Conservation (phyloP, 2,329 filamentous ascomycete species). For the Pestalotiopsis fici region DNA sequence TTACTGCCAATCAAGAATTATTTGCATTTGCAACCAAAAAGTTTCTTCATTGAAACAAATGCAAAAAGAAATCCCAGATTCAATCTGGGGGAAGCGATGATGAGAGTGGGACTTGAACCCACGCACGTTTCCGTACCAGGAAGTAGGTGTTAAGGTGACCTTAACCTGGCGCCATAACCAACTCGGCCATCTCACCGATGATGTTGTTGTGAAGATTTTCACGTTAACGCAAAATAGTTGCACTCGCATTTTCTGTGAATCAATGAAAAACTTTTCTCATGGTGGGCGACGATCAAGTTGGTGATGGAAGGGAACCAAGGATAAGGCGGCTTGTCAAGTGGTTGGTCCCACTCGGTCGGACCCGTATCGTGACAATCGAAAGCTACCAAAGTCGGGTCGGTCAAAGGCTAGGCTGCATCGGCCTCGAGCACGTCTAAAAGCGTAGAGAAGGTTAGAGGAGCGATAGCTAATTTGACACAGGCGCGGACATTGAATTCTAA, state of each 20-base stretch:
- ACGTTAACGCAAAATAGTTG: too few species aligned
- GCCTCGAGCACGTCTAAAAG: not conserved
- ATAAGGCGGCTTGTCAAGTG: not conserved
- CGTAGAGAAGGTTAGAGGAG: too few species aligned
- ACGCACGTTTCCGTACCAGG: not conserved
- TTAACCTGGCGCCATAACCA: not conserved
- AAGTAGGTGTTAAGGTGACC: not conserved
- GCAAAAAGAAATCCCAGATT: not conserved
- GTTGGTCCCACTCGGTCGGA: not conserved
- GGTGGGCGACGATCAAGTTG: not conserved
- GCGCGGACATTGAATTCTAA: not conserved
- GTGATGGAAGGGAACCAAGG: not conserved
- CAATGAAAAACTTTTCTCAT: not conserved
- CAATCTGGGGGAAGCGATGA: not conserved
- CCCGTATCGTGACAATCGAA: not conserved
- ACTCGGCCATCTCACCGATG: not conserved
- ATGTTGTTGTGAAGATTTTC: not conserved
- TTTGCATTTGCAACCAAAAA: too few species aligned
- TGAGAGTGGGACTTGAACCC: not conserved
- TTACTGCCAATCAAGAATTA: too few species aligned
- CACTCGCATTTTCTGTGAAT: not conserved
- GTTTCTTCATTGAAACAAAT: not conserved
- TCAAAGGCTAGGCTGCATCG: not conserved
- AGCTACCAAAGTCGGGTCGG: not conserved
- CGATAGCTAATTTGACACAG: not conserved